Conservation (phyloP, 2,329 filamentous ascomycete species). For the Nemania sp. region DNA sequence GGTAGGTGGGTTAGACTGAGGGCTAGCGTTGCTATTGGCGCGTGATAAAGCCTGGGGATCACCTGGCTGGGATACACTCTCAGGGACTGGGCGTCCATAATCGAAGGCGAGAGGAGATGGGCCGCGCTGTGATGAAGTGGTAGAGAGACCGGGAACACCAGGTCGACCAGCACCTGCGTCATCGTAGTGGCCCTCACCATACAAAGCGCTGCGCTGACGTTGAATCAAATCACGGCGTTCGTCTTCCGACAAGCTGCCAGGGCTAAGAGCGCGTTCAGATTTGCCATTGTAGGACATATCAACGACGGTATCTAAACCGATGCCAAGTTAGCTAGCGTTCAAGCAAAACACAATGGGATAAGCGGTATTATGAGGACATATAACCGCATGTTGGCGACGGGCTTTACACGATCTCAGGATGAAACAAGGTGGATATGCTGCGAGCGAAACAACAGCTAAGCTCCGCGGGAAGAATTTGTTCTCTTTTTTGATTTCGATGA, state of each 20-base stretch:
- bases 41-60: constrained; percentile 70
- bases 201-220: constrained; percentile 93
- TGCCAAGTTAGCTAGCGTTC: constrained; percentile 53
- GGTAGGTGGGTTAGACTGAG: constrained; percentile 72
- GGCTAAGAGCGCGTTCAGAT: constrained; percentile 87
- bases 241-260: constrained; percentile 89
- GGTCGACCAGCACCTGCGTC: constrained; percentile 73
- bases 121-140: constrained; percentile 74
- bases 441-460: constrained; percentile 46
- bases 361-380: constrained; percentile 42
- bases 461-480: constrained; percentile 52
- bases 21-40: constrained; percentile 87
- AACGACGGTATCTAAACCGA: constrained; percentile 63
- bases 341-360: constrained; percentile 35
- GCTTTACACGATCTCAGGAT: constrained; percentile 49
- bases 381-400: constrained; percentile 41
- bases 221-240: constrained; percentile 96
- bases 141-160: constrained; percentile 74
- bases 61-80: constrained; percentile 60
- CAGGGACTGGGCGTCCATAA: constrained; percentile 57
- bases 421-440: constrained; percentile 46
- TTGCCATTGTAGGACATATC: constrained; percentile 70
- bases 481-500: constrained; percentile 54
- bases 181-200: constrained; percentile 80
- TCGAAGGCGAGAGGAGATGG: constrained; percentile 86